Base-by-base conservation (phyloP, 257 asterid genomes). In the Solanum dulcamara region DNA sequence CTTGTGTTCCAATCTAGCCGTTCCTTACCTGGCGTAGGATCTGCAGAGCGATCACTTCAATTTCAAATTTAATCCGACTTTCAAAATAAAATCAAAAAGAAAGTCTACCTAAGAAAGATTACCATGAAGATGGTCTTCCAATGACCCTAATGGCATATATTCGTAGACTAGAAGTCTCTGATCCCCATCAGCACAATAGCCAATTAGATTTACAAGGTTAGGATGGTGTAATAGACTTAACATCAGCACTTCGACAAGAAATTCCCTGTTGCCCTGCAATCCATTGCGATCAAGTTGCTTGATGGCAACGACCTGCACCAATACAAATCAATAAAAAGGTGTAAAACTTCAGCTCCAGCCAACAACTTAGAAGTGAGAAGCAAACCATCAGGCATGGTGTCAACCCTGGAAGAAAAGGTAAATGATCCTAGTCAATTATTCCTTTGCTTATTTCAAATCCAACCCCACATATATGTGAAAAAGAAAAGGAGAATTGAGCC, bases 231-330 rank as follows among this genome's bases (percentile, higher is more conserved):
- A 90, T 26, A 93, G 90, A 86, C 98, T 93, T 90, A 96, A 86
- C 96, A 94, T 96, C 88, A 95, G 86, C 32, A 96, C 99, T 91
- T 96, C 99, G 1, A 96, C 98, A 10, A 93, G 95, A 89, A 96
- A 95, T 86, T 96, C 99, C 87, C 97, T 87, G 89, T 91, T 93
- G 64, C 99, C 99, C 86, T 96, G 98, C 81, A 93, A 85, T 75
- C 99, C 99, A 88, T 94, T 93, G 42, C 95, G 92, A 90, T 96
- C 97, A 10, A 96, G 97, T 87, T 96, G 99, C 95, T 96, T 96
- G 92, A 96, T 92, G 14, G 98, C 98, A 68, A 96, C 98, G 77
- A 88, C 87, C 99, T 96, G 83, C 66, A 81, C 79, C 80, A 81
- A 32, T 14, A 1, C 7, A 77, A 77, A 10, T 42, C 62, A 46